phyloP scores from a whole-genome alignment of 1,284 basidiomycete species.

The Irpex rosettiformis region DNA sequence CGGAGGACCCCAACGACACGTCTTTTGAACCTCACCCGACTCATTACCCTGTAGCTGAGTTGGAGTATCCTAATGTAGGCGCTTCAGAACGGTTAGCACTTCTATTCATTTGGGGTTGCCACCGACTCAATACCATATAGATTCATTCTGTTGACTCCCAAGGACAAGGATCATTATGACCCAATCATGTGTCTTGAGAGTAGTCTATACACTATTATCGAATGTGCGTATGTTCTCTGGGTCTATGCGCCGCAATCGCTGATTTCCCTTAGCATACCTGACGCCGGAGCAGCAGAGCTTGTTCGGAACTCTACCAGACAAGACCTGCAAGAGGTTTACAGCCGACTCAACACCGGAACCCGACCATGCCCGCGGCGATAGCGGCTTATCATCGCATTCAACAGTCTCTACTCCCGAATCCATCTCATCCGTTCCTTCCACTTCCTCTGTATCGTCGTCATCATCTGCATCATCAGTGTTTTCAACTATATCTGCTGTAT shows the following conservation, averaged over 20 bases:
- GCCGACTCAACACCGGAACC: constrained; percentile 13
- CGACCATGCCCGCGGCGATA: neutral
- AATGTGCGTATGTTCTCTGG: constrained; percentile 43
- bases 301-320: constrained; percentile 62
- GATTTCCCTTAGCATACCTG: constrained; percentile 50
- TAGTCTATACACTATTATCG: constrained; percentile 62
- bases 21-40: constrained; percentile 59
- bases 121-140: constrained; percentile 31
- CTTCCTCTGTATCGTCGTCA: constrained; percentile 22
- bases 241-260: constrained; percentile 13
- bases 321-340: constrained; percentile 30
- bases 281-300: constrained; percentile 57
- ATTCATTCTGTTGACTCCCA: constrained; percentile 68
- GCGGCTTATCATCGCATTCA: constrained; percentile 2
- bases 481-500: constrained; percentile 18
- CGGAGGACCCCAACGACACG: constrained; percentile 50
- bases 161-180: constrained; percentile 78
- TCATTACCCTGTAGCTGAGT: constrained; percentile 53
- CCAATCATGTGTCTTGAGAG: constrained; percentile 71
- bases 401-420: constrained; percentile 26
- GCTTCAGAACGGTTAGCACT: constrained; percentile 56
- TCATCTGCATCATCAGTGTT: constrained; percentile 21
- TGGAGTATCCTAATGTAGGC: constrained; percentile 69
- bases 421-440: constrained; percentile 25
- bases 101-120: constrained; percentile 4